A percentile compares a stretch with the other conserved stretches of the same genome.
phyloP scores from a whole-genome alignment of 768 basidiomycete species.

The Dendrothele bispora region DNA sequence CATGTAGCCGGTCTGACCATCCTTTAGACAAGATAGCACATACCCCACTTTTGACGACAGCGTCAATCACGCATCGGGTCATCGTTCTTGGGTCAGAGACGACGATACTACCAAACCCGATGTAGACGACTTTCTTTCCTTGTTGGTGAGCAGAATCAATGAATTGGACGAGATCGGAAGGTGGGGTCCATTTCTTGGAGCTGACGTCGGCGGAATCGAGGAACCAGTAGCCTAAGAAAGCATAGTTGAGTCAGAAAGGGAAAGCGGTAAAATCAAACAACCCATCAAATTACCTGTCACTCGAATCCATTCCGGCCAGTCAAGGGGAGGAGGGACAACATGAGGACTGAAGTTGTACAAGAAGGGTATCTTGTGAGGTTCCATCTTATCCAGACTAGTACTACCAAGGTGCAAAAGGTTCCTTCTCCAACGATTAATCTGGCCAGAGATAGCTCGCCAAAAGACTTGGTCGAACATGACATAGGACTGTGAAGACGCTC shows the following conservation, averaged over 20 bases:
- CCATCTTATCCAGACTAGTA: constrained; percentile 93
- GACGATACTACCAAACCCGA: constrained; percentile 97
- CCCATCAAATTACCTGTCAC: constrained; percentile 64
- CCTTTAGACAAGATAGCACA: constrained; percentile 95
- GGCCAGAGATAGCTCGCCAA: constrained; percentile 92
- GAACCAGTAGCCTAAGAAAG: constrained; percentile 87
- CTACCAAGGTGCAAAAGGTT: constrained; percentile 71
- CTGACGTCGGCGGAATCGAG: constrained; percentile 90
- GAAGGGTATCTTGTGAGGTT: constrained; percentile 97
- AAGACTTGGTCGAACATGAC: constrained; percentile 98
- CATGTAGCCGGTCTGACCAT: constrained; percentile 89
- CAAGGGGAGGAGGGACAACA: constrained; percentile 88
- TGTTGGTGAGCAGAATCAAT: constrained; percentile 74
- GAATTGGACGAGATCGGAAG: constrained; percentile 75
- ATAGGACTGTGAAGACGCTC: constrained; percentile 64
- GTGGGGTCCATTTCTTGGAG: constrained; percentile 86
- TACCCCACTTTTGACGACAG: constrained; percentile 84
- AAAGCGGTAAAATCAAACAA: background rate
- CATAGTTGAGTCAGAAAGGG: background rate
- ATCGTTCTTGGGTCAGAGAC: constrained; percentile 92
- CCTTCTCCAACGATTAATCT: constrained; percentile 92
- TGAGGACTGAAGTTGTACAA: constrained; percentile 95
- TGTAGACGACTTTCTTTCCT: constrained; percentile 92
- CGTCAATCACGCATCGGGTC: constrained; percentile 89
- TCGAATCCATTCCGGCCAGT: constrained; percentile 99